Evolutionary conservation across 768 basidiomycete genomes (phyloP).

Genomic region (Stropharia rugosoannulata): DNA sequence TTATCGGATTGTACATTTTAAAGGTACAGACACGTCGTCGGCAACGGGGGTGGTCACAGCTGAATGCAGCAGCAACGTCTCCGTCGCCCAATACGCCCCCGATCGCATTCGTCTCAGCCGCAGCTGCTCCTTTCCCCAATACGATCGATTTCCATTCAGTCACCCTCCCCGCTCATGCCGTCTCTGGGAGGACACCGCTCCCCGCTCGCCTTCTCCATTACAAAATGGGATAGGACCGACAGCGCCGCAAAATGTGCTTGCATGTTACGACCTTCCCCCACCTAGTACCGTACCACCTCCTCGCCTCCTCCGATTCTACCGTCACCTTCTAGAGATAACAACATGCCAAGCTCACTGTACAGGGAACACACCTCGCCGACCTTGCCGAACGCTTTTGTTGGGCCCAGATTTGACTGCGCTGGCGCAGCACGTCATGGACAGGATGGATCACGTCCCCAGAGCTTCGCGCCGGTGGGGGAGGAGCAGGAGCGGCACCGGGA

Average conservation of each 20-base stretch:
- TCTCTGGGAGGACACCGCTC: not conserved
- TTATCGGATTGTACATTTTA: too few relatives aligned
- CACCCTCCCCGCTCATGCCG: too few relatives aligned
- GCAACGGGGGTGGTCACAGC: too few relatives aligned
- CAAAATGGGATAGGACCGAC: conserved; percentile 26
- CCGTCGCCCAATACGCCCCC: too few relatives aligned
- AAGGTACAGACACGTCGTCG: too few relatives aligned
- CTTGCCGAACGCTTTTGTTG: conserved; percentile 3
- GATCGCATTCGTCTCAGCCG: too few relatives aligned
- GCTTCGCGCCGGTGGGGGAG: not conserved
- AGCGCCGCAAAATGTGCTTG: conserved; percentile 38
- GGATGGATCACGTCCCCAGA: conserved; percentile 14
- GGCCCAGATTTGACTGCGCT: conserved; percentile 19
- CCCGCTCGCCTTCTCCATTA: conserved; percentile 21
- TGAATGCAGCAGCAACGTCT: too few relatives aligned
- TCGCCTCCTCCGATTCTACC: conserved; percentile 19
- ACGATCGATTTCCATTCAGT: too few relatives aligned
- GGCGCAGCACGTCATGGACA: conserved; percentile 20
- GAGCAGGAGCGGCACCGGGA: not conserved
- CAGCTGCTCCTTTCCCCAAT: too few relatives aligned
- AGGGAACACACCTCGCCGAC: conserved; percentile 1
- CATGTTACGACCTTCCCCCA: conserved; percentile 49
- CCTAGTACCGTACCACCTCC: conserved; percentile 48
- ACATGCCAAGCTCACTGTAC: too few relatives aligned
- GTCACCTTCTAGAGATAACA: not conserved